A percentile compares a stretch with the other conserved stretches of the same genome.
phyloP scores from a whole-genome alignment of 805 yeast species.

The Teunomyces pallodes region DNA sequence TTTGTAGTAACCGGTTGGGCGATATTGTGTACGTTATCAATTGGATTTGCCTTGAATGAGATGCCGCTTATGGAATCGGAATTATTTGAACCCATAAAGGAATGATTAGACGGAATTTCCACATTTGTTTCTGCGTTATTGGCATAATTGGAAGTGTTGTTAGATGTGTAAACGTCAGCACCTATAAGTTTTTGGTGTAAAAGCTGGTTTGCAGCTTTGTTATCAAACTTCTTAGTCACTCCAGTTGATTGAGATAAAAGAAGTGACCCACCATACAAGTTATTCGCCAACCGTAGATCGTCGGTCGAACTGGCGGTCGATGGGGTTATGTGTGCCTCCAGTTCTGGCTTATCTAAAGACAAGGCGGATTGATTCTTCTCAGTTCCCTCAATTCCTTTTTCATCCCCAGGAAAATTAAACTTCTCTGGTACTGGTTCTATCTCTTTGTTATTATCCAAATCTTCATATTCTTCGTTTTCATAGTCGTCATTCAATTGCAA shows the following conservation, averaged over 20 bases:
- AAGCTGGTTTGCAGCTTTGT: slow-evolving; percentile 6
- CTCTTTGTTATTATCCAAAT: slow-evolving; percentile 17
- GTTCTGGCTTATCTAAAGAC: slow-evolving; percentile 1
- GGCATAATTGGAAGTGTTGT: background rate
- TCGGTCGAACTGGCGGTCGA: slow-evolving; percentile 25
- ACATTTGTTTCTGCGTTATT: slow-evolving; percentile 1
- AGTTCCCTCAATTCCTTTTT: background rate
- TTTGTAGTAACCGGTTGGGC: slow-evolving; percentile 35
- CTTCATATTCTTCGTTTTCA: slow-evolving; percentile 36
- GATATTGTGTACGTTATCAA: slow-evolving; percentile 13
- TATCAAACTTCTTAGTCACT: slow-evolving; percentile 32
- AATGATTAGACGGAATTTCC: slow-evolving; percentile 7
- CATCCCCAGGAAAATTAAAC: background rate
- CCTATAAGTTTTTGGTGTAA: slow-evolving; percentile 8
- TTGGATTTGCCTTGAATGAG: slow-evolving; percentile 31
- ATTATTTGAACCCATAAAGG: slow-evolving; percentile 5
- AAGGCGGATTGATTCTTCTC: slow-evolving; percentile 1
- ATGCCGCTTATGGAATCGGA: slow-evolving; percentile 29
- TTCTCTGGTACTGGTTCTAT: background rate
- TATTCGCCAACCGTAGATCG: slow-evolving; percentile 19
- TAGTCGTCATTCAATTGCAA: slow-evolving; percentile 37
- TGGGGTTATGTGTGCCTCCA: slow-evolving; percentile 1
- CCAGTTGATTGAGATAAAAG: slow-evolving; percentile 45
- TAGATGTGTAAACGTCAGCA: slow-evolving; percentile 6
- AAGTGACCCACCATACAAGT: slow-evolving; percentile 42